A percentile compares a stretch with the other conserved stretches of the same genome.
Conservation (phyloP, 768 basidiomycete species). For the Pleurotus platypus region DNA sequence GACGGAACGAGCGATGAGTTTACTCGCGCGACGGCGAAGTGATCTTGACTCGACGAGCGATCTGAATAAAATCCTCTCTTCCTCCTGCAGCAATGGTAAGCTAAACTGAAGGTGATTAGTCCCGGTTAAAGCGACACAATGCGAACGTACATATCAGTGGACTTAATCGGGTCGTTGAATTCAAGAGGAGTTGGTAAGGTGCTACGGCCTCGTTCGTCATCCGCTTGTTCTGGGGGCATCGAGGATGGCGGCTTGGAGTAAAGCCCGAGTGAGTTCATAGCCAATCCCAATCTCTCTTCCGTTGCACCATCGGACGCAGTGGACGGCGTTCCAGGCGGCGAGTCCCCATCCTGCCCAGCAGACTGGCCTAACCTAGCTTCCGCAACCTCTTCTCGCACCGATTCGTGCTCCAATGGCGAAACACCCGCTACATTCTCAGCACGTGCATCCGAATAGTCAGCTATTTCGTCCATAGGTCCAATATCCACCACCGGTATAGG, state of each 20-base stretch:
- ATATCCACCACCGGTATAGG: constrained; percentile 20
- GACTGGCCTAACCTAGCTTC: neutral
- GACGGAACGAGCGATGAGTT: constrained; percentile 46
- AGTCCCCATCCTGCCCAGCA: constrained; percentile 1
- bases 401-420: neutral
- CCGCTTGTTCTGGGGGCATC: neutral
- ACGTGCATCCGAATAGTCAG: constrained; percentile 7
- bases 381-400: neutral
- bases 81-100: constrained; percentile 27
- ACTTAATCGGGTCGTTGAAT: constrained; percentile 35
- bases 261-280: constrained; percentile 3
- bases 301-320: constrained; percentile 2
- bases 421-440: neutral
- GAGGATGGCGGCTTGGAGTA: neutral
- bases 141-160: constrained; percentile 41
- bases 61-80: constrained; percentile 47
- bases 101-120: neutral
- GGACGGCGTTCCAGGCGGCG: constrained; percentile 3
- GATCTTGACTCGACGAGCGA: constrained; percentile 52
- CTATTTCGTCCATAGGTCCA: constrained; percentile 40
- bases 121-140: neutral
- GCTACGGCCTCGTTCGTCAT: constrained; percentile 46
- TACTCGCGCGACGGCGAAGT: constrained; percentile 54
- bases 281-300: constrained; percentile 11
- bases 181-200: constrained; percentile 53